These are phyloP conservation scores for Datura wrightii DNA, from an alignment of 257 asterid species.

Conservation along the genomic window DNA sequence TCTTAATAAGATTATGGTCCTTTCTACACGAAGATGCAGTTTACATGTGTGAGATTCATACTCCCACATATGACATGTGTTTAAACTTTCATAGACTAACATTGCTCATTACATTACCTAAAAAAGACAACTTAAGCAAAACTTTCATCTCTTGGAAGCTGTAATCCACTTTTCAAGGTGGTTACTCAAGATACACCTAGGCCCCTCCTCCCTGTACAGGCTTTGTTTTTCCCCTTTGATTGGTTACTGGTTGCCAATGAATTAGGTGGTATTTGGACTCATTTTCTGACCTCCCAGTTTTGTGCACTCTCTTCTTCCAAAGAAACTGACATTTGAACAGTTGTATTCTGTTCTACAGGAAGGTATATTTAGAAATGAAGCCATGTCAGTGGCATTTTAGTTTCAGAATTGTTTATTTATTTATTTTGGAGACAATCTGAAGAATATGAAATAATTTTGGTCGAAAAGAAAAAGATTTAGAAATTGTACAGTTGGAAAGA, in stretches of 20 bases:
- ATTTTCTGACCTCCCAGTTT: not conserved
- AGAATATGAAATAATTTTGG: not conserved
- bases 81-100: not conserved
- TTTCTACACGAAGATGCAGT: not conserved
- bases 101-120: not conserved
- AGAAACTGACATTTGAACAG: not conserved
- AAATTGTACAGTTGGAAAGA: not conserved
- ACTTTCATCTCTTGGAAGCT: not conserved
- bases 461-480: not conserved
- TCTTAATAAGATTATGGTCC: not conserved
- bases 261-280: not conserved
- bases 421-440: not conserved
- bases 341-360: not conserved
- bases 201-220: not conserved
- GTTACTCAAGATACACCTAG: not conserved
- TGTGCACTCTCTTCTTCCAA: not conserved
- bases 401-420: not conserved
- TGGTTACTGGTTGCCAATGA: not conserved
- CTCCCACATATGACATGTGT: not conserved
- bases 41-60: not conserved
- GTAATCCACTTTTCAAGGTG: not conserved
- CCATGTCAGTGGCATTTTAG: not conserved
- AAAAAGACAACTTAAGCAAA: not conserved
- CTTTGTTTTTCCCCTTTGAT: not conserved
- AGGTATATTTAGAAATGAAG: not conserved